phyloP scores from a whole-genome alignment of 2,329 filamentous ascomycete genomes.

The Cytospora mali region DNA sequence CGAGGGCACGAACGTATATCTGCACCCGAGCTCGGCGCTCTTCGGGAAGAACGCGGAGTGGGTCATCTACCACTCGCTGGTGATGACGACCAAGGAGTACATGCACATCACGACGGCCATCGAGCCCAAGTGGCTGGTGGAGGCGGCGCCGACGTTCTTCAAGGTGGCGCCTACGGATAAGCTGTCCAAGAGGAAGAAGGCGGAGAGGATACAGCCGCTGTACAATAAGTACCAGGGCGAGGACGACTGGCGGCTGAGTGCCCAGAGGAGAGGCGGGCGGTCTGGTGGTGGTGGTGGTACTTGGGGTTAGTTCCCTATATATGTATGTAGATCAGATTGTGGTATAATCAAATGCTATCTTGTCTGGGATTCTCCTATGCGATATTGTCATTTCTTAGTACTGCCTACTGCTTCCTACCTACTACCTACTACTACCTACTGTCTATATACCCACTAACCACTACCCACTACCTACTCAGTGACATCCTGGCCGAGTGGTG shows the following conservation, averaged over 20 bases:
- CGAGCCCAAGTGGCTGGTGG: constrained; percentile 91
- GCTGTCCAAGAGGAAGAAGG: constrained; percentile 88
- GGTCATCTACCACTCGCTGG: constrained; percentile 89
- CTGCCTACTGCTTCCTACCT: too few relatives aligned
- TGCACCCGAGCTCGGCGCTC: constrained; percentile 88
- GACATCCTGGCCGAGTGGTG: too few relatives aligned
- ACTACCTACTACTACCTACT: too few relatives aligned
- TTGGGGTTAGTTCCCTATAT: constrained; percentile 84
- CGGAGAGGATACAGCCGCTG: constrained; percentile 91
- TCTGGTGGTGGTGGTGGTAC: constrained; percentile 86
- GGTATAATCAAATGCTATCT: background rate
- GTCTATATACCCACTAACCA: too few relatives aligned
- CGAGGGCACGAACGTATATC: constrained; percentile 90
- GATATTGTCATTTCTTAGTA: background rate
- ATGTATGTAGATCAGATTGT: too few relatives aligned
- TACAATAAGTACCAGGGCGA: constrained; percentile 91
- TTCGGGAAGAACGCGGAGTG: constrained; percentile 97
- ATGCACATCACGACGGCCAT: constrained; percentile 95
- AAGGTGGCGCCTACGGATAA: constrained; percentile 89
- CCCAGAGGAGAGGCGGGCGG: constrained; percentile 82
- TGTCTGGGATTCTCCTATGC: background rate
- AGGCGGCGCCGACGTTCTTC: constrained; percentile 98
- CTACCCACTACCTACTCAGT: too few relatives aligned
- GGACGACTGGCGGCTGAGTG: constrained; percentile 92
- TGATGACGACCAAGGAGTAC: constrained; percentile 95